Evolutionary conservation across 768 basidiomycete genomes (phyloP), one percentile per base, ranked within the genome.

Genomic region (Panaeolus cyanescens): DNA sequence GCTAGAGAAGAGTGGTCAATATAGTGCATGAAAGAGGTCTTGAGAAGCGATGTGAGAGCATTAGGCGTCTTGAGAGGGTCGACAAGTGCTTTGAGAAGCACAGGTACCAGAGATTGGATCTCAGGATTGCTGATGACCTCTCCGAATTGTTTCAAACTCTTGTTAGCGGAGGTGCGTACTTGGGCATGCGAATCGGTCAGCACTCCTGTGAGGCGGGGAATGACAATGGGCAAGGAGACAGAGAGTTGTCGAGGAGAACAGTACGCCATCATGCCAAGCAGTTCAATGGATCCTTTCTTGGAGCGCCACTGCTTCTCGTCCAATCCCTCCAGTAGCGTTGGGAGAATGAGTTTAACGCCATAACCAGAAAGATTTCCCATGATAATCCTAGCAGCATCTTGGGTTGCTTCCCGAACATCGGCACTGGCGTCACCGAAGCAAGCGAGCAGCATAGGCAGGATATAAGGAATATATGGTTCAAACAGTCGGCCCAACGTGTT

Each of bases 261-360:
- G 75, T 96, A 99, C 1, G 97, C 97, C 96, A 99, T 99, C 84
- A 95, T 92, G 22, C 97, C 97, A 61, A 99, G 78, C 5, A 99
- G 77, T 72, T 99, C 97, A 62, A 99, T 98, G 6, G 96, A 96
- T 1, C 96, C 97, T 73, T 93, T 93, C 79, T 99, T 99, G 1
- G 95, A 93, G 13, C 97, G 84, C 97, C 97, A 99, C 70, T 99
- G 96, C 71, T 96, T 98, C 73, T 99, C 97, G 66, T 99, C 96
- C 56, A 99, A 77, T 22, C 95, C 96, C 36, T 89, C 89, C 9
- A 99, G 81, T 20, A 99, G 74, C 2, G 91, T 90, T 0, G 97
- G 96, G 15, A 99, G 77, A 62, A 99, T 95, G 45, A 95, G 85
- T 76, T 99, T 99, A 70, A 99, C 91, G 33, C 95, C 96, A 71